These are phyloP conservation scores for Claviceps digitariae DNA, from an alignment of 2,329 filamentous ascomycete species.

Conservation along the genomic window DNA sequence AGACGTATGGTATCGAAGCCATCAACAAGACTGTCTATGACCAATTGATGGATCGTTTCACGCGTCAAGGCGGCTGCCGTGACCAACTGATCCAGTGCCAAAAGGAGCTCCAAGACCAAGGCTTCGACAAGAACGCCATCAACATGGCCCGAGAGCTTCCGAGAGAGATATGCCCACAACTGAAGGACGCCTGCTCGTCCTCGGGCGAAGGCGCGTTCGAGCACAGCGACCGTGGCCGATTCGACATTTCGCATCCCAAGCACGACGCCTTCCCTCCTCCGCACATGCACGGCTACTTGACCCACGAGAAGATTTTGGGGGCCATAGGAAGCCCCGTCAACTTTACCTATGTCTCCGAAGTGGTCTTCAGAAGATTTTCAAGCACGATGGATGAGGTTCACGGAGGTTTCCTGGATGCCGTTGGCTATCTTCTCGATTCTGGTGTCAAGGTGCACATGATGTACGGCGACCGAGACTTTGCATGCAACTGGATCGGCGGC, in stretches of 20 bases:
- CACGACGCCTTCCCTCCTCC: constrained; percentile 48
- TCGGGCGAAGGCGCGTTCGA: constrained; percentile 43
- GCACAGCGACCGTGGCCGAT: constrained; percentile 36
- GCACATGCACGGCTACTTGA: constrained; percentile 50
- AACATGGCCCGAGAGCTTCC: constrained; percentile 17
- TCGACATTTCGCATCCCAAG: constrained; percentile 44
- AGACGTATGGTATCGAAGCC: constrained; percentile 42
- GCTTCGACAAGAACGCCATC: constrained; percentile 36
- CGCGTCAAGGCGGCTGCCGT: constrained; percentile 32
- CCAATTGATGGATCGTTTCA: constrained; percentile 17
- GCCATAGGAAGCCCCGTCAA: constrained; percentile 50
- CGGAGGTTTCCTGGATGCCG: constrained; percentile 32
- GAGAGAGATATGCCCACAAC: constrained; percentile 24
- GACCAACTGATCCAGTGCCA: constrained; percentile 40
- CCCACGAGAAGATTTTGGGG: constrained; percentile 38
- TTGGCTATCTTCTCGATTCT: constrained; percentile 45
- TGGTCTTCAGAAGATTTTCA: constrained; percentile 39
- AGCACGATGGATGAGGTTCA: constrained; percentile 47
- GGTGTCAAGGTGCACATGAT: constrained; percentile 59
- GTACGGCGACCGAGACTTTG: constrained; percentile 50
- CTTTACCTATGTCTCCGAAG: constrained; percentile 31
- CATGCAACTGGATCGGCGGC: constrained; percentile 55
- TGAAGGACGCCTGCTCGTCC: constrained; percentile 37
- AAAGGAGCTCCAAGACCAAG: constrained; percentile 23
- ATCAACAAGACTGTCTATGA: constrained; percentile 32